phyloP scores from a whole-genome alignment of 2,329 filamentous ascomycete genomes.

The Bertia moriformis region DNA sequence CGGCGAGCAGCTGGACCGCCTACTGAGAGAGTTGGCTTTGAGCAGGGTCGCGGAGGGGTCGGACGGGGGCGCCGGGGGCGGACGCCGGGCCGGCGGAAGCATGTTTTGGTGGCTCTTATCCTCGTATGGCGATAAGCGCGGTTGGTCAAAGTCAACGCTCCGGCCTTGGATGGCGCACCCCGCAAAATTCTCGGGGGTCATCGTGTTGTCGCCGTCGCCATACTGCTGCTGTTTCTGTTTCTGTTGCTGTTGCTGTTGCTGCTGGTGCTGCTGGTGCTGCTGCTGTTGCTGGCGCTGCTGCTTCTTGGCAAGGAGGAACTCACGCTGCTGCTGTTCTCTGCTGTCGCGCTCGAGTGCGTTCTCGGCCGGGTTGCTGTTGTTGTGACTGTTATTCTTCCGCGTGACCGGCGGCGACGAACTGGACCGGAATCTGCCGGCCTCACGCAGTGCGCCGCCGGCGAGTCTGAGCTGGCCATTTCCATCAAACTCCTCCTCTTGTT shows the following conservation, averaged over 20 bases:
- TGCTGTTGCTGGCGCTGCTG: constrained; percentile 4
- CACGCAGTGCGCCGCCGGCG: neutral
- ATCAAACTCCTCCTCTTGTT: neutral
- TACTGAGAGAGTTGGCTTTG: neutral
- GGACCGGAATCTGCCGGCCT: too few species aligned
- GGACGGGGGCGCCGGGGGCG: neutral
- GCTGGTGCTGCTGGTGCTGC: neutral
- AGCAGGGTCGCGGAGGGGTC: neutral
- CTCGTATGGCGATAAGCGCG: neutral
- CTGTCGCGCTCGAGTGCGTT: constrained; percentile 7
- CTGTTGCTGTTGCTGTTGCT: neutral
- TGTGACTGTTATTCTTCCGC: too few species aligned
- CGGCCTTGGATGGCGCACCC: neutral
- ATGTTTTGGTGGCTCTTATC: neutral
- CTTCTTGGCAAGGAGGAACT: too few species aligned
- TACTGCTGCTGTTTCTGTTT: neutral
- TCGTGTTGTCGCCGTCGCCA: neutral
- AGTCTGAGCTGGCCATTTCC: neutral
- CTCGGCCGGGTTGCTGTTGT: constrained; percentile 6
- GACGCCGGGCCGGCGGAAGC: neutral
- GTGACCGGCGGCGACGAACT: too few species aligned
- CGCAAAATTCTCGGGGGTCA: neutral
- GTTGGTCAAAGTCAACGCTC: neutral
- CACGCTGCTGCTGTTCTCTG: constrained; percentile 9
- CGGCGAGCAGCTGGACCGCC: neutral